Conservation (phyloP, 768 basidiomycete species). For the Leccinum olivaceopallidum region DNA sequence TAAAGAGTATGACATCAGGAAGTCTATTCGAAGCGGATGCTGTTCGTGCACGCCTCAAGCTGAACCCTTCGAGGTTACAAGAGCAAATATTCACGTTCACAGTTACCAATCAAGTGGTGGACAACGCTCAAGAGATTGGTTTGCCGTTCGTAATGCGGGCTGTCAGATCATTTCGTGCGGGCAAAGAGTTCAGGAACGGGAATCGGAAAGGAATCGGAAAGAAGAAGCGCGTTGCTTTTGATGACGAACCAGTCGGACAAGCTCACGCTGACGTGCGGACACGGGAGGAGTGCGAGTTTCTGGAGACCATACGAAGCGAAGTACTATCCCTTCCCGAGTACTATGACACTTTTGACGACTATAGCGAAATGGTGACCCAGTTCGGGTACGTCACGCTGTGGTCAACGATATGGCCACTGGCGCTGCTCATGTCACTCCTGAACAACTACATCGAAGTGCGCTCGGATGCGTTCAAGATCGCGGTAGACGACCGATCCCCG, state of each 20-base stretch:
- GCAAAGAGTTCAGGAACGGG: slow-evolving; percentile 37
- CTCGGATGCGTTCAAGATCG: slow-evolving; percentile 96
- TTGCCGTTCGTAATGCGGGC: slow-evolving; percentile 76
- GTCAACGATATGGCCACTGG: slow-evolving; percentile 93
- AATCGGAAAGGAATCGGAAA: slow-evolving; percentile 27
- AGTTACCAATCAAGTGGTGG: slow-evolving; percentile 85
- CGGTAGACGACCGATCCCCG: slow-evolving; percentile 82
- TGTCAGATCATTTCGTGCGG: slow-evolving; percentile 49
- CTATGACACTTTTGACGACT: slow-evolving; percentile 84
- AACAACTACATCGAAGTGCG: slow-evolving; percentile 94
- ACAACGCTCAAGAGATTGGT: slow-evolving; percentile 76
- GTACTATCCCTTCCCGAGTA: slow-evolving; percentile 63
- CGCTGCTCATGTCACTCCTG: slow-evolving; percentile 82
- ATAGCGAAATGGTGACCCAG: slow-evolving; percentile 95
- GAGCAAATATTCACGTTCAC: slow-evolving; percentile 94
- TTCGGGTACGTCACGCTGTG: slow-evolving; percentile 93
- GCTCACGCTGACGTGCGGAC: slow-evolving; percentile 33
- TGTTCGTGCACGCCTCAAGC: slow-evolving; percentile 51
- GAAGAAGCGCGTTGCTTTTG: slow-evolving; percentile 74
- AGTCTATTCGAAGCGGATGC: slow-evolving; percentile 53
- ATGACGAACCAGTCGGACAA: slow-evolving; percentile 50
- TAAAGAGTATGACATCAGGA: slow-evolving; percentile 17
- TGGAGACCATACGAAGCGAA: slow-evolving; percentile 77
- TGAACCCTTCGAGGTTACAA: slow-evolving; percentile 70
- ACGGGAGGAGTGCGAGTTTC: slow-evolving; percentile 72